A percentile compares a stretch with the other conserved stretches of the same genome.
phyloP scores from a whole-genome alignment of 768 basidiomycete species.

The Kwoniella bestiolae region DNA sequence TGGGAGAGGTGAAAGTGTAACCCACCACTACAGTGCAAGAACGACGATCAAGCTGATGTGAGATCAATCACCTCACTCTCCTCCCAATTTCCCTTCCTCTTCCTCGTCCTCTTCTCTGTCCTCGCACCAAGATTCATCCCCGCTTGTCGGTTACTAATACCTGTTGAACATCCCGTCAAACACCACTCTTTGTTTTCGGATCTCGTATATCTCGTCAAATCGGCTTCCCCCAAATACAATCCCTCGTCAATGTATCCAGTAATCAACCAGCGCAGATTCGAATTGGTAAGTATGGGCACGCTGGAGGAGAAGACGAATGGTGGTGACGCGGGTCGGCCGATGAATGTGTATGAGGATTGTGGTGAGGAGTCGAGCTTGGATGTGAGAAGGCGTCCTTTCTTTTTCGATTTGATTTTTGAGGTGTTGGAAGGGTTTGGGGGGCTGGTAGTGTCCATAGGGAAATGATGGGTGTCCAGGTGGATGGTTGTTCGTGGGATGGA shows the following conservation, averaged over 20 bases:
- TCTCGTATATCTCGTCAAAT: neutral
- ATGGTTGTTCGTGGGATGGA: too few relatives aligned
- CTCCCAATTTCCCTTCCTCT: neutral
- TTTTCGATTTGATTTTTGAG: neutral
- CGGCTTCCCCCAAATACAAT: neutral
- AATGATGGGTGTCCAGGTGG: too few relatives aligned
- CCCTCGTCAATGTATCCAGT: conserved; percentile 19
- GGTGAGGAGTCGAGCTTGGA: neutral
- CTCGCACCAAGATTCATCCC: neutral
- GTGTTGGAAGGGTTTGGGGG: neutral
- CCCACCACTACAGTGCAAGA: too few relatives aligned
- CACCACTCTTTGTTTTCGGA: neutral
- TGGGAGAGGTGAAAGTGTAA: too few relatives aligned
- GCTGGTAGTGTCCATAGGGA: too few relatives aligned
- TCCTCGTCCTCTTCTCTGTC: neutral
- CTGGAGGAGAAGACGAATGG: conserved; percentile 21
- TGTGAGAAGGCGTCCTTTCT: neutral
- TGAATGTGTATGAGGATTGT: conserved; percentile 13
- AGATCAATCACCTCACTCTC: neutral
- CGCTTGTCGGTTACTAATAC: neutral
- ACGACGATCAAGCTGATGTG: conserved; percentile 2
- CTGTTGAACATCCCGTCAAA: neutral
- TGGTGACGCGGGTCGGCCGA: conserved; percentile 6
- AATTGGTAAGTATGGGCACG: neutral
- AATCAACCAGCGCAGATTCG: conserved; percentile 15